Base-by-base conservation (phyloP, 768 basidiomycete genomes). In the Stropharia rugosoannulata region DNA sequence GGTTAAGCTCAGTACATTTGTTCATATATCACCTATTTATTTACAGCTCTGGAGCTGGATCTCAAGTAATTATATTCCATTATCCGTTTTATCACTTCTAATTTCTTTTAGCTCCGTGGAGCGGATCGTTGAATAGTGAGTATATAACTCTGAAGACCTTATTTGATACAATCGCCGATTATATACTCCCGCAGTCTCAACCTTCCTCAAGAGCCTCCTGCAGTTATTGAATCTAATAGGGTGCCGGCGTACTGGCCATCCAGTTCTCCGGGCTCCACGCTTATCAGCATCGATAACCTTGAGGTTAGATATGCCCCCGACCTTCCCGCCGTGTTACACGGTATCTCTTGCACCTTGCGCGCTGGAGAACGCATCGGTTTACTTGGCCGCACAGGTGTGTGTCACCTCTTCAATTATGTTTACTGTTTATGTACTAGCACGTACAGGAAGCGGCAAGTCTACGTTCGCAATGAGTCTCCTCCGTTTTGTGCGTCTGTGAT, bases 211-310 rank as follows among this genome's bases (percentile, higher is more conserved):
- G 93, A 96, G 65, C 89, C 95, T 0, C 85, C 91, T 3, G 78
- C 86, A 0, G 64, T 88, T 54, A 87, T 94, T 47, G 87, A 92
- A 59, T 79, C 80, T 0, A 81, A 80, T 52, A 82, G 90, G 6
- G 87, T 86, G 1, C 95, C 95, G 0, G 95, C 94, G 0, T 95
- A 95, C 64, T 97, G 95, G 95, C 95, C 95, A 0, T 93, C 93
- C 0, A 84, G 79, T 54, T 76, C 85, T n/a, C 80, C 77, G 6
- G 75, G 84, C 27, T 65, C 77, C 6, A 32, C 29, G 3, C 73
- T 95, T 19, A 63, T 97, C 25, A 69, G 72, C 1, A 89, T 91
- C 0, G 86, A 94, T 60, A 81, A 94, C 59, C 73, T 96, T 27
- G 83, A 82, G 13, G 74, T 95, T 68, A 90, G 86, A 69, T 95